These are phyloP conservation scores for Cladobotryum protrusum DNA, from an alignment of 2,329 filamentous ascomycete species.

Conservation along the genomic window DNA sequence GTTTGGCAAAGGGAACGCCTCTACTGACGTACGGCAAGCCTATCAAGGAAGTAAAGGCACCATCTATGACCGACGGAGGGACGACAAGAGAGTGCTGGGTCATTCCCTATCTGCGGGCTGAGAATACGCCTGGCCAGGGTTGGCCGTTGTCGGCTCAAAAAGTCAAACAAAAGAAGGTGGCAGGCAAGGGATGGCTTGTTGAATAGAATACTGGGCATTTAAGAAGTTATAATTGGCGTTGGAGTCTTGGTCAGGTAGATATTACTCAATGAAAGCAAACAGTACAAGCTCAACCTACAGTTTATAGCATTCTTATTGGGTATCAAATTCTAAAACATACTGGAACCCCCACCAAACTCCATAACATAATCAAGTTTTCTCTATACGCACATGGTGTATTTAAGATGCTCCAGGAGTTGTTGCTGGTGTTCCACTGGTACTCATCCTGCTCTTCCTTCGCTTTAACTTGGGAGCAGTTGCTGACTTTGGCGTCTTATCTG, in stretches of 20 bases:
- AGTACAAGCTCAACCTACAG: neutral
- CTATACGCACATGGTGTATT: neutral
- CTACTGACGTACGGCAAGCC: constrained; percentile 83
- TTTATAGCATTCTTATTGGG: constrained; percentile 1
- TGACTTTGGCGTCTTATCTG: constrained; percentile 39
- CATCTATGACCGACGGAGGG: constrained; percentile 29
- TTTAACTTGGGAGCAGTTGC: constrained; percentile 37
- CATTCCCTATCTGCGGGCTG: constrained; percentile 67
- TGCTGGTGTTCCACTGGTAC: constrained; percentile 27
- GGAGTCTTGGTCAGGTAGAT: neutral
- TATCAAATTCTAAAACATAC: constrained; percentile 5
- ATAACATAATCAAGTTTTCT: neutral
- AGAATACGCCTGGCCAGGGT: constrained; percentile 59
- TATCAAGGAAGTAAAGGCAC: constrained; percentile 66
- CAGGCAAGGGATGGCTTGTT: constrained; percentile 68
- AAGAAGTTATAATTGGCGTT: neutral
- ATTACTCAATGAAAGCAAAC: neutral
- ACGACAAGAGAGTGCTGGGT: constrained; percentile 72
- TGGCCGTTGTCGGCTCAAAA: constrained; percentile 85
- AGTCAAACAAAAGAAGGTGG: constrained; percentile 70
- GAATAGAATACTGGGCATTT: constrained; percentile 33
- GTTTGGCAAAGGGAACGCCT: constrained; percentile 77
- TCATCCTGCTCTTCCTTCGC: constrained; percentile 43
- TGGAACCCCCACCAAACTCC: neutral
- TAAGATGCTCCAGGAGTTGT: constrained; percentile 21